Base-by-base conservation (phyloP, 2,329 filamentous ascomycete species). In the Colletotrichum simmondsii region DNA sequence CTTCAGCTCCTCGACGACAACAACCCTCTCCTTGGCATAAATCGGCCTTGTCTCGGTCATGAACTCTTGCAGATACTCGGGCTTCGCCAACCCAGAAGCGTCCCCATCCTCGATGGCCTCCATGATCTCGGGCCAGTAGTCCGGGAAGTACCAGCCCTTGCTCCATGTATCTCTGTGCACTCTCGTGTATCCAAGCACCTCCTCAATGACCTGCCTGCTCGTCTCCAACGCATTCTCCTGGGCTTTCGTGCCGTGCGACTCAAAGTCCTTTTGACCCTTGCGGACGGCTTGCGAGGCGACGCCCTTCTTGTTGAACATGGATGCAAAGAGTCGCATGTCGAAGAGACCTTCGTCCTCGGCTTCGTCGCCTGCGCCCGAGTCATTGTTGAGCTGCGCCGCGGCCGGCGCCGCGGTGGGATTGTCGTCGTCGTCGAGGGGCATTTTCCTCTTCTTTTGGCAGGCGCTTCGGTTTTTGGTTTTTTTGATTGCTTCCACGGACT, bases 251-350 rank as follows among this genome's bases (percentile, higher is more conserved):
- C 94, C 94, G 83, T 98, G 95, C 32, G 94, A 92, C 84, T 98
- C 97, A 81, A 98, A 99, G 84, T 99, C 97, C 83, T 99, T 99
- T 81, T 97, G 95, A 73, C 97, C 97, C 75, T 95, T 94, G 76
- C 96, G 95, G 46, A 97, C 95, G 12, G 95, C 89, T 77, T 91
- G 90, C 63, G 86, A 82, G 10, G 87, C 88, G 56, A 87, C 82
- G 59, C 85, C 83, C 65, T 85, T 83, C 78, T 89, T 89, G 73
- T 84, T 81, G 74, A 88, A 86, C 74, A 89, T 82, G 35, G 87
- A 84, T 4, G 85, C 84, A 75, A 92, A 92, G 74, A 95, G 92
- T 75, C 94, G 92, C 82, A 96, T 98, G 83, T 98, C 96, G 78
- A 95, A 95, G 2, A 92, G 90, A 81, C 95, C 93, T 77, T 98